phyloP scores from a whole-genome alignment of 371 early-diverging fungal species.

The Blakeslea trispora region DNA sequence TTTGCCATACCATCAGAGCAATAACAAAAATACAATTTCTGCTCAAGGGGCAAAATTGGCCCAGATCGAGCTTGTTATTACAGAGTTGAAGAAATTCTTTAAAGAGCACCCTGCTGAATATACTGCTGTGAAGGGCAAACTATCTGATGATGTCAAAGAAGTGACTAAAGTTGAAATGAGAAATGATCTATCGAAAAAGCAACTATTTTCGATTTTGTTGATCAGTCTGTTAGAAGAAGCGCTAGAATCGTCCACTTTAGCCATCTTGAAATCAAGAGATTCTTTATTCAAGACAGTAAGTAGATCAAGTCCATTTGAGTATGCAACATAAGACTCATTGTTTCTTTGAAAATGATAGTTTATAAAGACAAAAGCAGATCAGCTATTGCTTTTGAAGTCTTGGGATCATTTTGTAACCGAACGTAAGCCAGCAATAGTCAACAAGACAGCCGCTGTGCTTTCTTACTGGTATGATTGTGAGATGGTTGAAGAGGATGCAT shows the following conservation, averaged over 20 bases:
- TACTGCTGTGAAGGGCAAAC: conserved; percentile 23
- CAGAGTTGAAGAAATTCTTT: conserved; percentile 52
- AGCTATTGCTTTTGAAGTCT: conserved; percentile 59
- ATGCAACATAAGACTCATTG: too few relatives aligned
- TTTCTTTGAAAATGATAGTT: too few relatives aligned
- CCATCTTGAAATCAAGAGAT: conserved; percentile 37
- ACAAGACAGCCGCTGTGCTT: conserved; percentile 57
- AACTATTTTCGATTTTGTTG: conserved; percentile 63
- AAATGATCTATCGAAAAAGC: conserved; percentile 71
- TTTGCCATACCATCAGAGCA: too few relatives aligned
- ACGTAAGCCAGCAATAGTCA: conserved; percentile 50
- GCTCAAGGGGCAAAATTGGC: conserved; percentile 17
- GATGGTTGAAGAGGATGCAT: conserved; percentile 73
- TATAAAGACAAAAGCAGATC: conserved; percentile 62
- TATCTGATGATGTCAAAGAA: conserved; percentile 69
- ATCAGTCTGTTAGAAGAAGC: conserved; percentile 59
- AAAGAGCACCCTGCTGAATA: conserved; percentile 17
- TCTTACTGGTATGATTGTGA: conserved; percentile 70
- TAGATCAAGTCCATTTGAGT: too few relatives aligned
- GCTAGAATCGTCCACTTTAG: conserved; percentile 22
- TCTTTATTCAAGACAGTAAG: conserved; percentile 60
- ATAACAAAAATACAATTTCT: conserved; percentile 14
- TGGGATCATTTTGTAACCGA: conserved; percentile 65
- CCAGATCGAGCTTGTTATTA: conserved; percentile 51
- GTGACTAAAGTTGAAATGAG: conserved; percentile 76